Evolutionary conservation across 257 asterid species (phyloP), one percentile per base, ranked within the genome.

Genomic region (Penstemon eatonii): DNA sequence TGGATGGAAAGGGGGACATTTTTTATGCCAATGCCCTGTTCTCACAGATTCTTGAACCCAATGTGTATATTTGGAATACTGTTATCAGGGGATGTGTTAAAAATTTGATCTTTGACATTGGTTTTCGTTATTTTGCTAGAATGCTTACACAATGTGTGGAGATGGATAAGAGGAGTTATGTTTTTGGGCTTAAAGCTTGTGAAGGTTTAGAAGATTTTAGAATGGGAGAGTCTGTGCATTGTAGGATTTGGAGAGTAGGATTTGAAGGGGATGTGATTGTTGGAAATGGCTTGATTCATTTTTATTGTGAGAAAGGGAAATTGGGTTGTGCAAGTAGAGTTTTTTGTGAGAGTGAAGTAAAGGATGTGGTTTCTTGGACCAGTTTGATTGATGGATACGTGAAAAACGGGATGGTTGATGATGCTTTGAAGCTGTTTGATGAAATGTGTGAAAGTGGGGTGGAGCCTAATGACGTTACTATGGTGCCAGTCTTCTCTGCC

Each of bases 291-390:
- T 80, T 88, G 86, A 57, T 91, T 44, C 95, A 86, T 75, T 86
- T 88, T 68, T 86, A 86, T 45, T 76, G 86, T 63, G 89, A 66
- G 83, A 78, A 70, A 7, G 85, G 89, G 60, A 46, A 68, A 19
- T 9, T 79, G 37, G 39, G 49, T 38, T 62, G 70, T 58, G 95
- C 90, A 9, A 57, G 57, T 41, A 77, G 66, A 60, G 78, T 85
- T 71, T 91, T 88, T 63, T 37, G 72, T 54, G 97, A 85, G 75
- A 75, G 79, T 80, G 75, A 52, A 68, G 68, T 52, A 6, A 88
- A 67, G 52, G 97, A 91, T 75, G 97, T 91, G 71, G 85, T 91
- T 65, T 80, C 95, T 61, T 91, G 97, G 97, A 88, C 97, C 70
- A 77, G 89, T 37, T 68, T 90, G 74, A 90, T 90, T 50, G 84